Conservation (phyloP, 169 alveolate genomes). For the Eimeria nieschulzi region DNA sequence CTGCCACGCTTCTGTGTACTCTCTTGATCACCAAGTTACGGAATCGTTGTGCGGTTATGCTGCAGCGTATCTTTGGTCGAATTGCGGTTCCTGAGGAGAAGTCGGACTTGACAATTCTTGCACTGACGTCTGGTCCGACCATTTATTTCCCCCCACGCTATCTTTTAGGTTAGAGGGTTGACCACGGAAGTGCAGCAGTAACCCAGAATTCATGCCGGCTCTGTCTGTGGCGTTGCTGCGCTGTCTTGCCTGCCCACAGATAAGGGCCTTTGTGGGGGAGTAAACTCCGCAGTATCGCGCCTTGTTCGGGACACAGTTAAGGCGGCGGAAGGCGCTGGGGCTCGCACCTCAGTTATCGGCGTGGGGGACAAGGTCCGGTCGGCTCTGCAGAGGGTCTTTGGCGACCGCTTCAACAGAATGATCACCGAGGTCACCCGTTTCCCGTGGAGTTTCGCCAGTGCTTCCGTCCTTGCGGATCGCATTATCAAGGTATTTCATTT, state of each 20-base stretch:
- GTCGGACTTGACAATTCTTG: conserved; percentile 58
- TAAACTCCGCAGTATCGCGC: conserved; percentile 84
- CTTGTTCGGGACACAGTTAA: conserved; percentile 74
- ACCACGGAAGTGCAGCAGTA: too few species aligned
- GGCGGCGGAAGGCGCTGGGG: conserved; percentile 68
- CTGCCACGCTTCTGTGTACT: too few species aligned
- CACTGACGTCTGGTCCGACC: conserved; percentile 66
- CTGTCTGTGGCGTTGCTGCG: too few species aligned
- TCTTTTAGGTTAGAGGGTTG: too few species aligned
- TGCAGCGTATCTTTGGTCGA: conserved; percentile 26
- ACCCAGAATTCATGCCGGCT: too few species aligned
- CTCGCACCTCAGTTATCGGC: conserved; percentile 64
- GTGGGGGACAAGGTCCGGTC: conserved; percentile 82
- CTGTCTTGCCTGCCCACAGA: conserved; percentile 75
- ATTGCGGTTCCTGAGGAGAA: conserved; percentile 47
- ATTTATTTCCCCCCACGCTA: neutral
- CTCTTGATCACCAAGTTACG: too few species aligned
- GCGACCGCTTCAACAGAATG: conserved; percentile 77
- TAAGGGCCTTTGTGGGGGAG: conserved; percentile 91
- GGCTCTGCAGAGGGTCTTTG: conserved; percentile 81
- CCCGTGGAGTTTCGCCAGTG: conserved; percentile 85
- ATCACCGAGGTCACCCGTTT: conserved; percentile 80
- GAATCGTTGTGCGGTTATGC: too few species aligned
- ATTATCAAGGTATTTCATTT: conserved; percentile 71
- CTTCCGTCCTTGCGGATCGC: conserved; percentile 80